Base-by-base conservation (phyloP, 306 rosid species). In the Ochetophila trinervis region DNA sequence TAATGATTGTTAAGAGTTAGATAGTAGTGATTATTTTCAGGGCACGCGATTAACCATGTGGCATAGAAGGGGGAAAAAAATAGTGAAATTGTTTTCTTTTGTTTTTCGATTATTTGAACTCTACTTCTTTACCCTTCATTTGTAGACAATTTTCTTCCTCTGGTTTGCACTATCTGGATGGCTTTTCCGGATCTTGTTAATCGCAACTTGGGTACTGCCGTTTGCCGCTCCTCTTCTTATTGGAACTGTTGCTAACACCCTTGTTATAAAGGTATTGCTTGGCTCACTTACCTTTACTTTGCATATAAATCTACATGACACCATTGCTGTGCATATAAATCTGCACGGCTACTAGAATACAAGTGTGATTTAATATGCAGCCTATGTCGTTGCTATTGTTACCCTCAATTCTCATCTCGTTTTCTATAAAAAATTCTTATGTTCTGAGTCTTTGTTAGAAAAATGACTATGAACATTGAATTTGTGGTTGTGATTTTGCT, bases 111-210 rank as follows among this genome's bases (percentile, higher is more conserved):
- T 51, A n/a, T 21, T 65, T 14, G 59, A 60, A 36, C 15, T 53
- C 30, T 14, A 15, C 6, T 15, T n/a, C 40, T 60, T 70, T 23
- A 17, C 5, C 30, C 18, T 19, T 27, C 4, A 49, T 76, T 74
- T 72, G 74, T 72, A 93, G 99, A 93, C 99, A 16, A 59, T 90
- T 60, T 88, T 93, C 87, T 90, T 93, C 82, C 77, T 93, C 69
- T 93, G 97, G 99, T 84, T 93, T 68, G 97, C 96, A 23, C 74
- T 93, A 22, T 93, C 99, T 65, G 99, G 99, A 61, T 93, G 99
- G 97, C 94, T 90, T 27, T 93, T 93, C 36, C 97, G 97, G 68
- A 3, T 81, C 59, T 73, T 93, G 69, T 80, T 93, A 57, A 51
- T 87, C 40, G 96, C 86, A 8, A 78, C 84, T 4, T 93, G 99